These are phyloP conservation scores for Ascochyta viciae-villosae DNA, from an alignment of 2,329 filamentous ascomycete species.

Conservation along the genomic window DNA sequence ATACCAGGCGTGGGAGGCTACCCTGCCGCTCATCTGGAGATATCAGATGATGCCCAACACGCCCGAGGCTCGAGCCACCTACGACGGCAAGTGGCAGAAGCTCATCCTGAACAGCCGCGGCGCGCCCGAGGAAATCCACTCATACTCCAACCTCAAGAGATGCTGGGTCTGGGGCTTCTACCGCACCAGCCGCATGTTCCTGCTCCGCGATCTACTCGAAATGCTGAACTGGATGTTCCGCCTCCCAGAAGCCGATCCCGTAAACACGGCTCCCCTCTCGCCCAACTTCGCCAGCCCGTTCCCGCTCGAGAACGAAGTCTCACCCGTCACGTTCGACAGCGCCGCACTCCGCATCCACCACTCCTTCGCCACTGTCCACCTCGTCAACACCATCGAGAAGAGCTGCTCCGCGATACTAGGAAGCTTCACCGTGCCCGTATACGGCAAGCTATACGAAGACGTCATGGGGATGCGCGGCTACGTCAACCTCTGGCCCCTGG, in stretches of 20 bases:
- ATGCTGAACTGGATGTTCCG: constrained; percentile 43
- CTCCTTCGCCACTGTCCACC: constrained; percentile 24
- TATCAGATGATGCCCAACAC: constrained; percentile 34
- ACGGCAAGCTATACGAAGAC: constrained; percentile 31
- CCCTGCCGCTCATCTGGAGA: constrained; percentile 26
- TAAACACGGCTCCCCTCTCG: background rate
- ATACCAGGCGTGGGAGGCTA: constrained; percentile 37
- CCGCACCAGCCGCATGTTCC: constrained; percentile 36
- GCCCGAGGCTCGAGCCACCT: constrained; percentile 25
- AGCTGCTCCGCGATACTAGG: constrained; percentile 33
- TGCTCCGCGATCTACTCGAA: constrained; percentile 39
- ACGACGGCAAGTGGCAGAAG: constrained; percentile 33
- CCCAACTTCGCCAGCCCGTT: constrained; percentile 9
- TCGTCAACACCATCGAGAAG: constrained; percentile 35
- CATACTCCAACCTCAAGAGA: constrained; percentile 29
- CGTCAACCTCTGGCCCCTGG: constrained; percentile 35
- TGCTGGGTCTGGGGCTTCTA: constrained; percentile 42
- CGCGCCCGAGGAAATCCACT: constrained; percentile 38
- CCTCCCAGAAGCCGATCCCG: constrained; percentile 23
- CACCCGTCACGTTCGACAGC: constrained; percentile 20
- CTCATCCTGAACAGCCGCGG: constrained; percentile 32
- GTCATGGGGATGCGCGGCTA: constrained; percentile 40
- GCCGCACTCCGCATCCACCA: constrained; percentile 25
- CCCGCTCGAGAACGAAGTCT: constrained; percentile 7
- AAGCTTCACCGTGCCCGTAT: constrained; percentile 35